Evolutionary conservation across 306 rosid species (phyloP), one percentile per base, ranked within the genome.

Genomic region (Cucumis cinereus): DNA sequence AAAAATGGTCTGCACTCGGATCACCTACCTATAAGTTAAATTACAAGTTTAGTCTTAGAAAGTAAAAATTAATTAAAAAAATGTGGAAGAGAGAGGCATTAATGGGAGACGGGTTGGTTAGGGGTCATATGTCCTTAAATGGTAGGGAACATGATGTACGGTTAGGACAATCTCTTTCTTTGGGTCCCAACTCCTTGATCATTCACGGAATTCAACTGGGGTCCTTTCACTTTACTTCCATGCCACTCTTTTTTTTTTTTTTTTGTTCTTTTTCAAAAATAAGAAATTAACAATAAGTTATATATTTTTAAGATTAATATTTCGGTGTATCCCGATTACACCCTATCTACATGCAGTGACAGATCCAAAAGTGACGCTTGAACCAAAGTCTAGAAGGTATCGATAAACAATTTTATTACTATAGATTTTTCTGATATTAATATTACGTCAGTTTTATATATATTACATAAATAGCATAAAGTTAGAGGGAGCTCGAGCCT

Each of bases 1-100:
- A 93, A 28, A 55, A 78, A 10, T 93, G 98, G 74, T 93, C 98
- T 11, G 62, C 57, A 30, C 53, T 86, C 26, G 98, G 98, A 78
- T 93, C 97, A 13, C 98, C 98, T 45, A 93, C 97, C 98, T 93
- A 1, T 50, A 16, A 16, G 3, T 50, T 50, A 50, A 50, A 50
- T 50, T 10, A 2, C 10, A 38, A 55, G 4, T 15, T 50, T 26
- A 30, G 20, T 50, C 3, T 16, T 6, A 2, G 12, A 45, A 10
- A 4, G 15, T 45, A 0, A 11, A 43, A 43, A 10, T 2, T 45
- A 2, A 45, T 2, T 2, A 11, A 45, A 13, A 45, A 45, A 3
- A 12, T 45, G 16, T 0, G 70, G 10, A 63, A 30, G 3, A 10
- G 9, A 3, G 11, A 19, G 72, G 10, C 19, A 67, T 57, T 45